Percentiles rank a stretch among this genome's conserved stretches.
These are phyloP conservation scores for Monosporascus ibericus DNA, from an alignment of 2,329 filamentous ascomycete species.

Conservation along the genomic window DNA sequence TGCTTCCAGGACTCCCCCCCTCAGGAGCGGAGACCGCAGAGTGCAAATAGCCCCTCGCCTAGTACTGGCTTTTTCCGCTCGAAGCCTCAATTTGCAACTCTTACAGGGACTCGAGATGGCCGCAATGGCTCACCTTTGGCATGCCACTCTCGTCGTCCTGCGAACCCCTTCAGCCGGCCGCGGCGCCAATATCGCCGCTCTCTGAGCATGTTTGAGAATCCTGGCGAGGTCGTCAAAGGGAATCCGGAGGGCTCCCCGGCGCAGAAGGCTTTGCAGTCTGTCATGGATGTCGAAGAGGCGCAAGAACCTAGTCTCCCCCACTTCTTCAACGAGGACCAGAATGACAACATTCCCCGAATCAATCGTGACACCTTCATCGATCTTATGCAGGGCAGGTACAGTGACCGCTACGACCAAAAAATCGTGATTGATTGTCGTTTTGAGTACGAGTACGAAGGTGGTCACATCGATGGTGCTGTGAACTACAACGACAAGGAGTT, in stretches of 20 bases:
- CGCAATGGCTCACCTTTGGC: slow-evolving; percentile 71
- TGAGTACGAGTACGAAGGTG: slow-evolving; percentile 96
- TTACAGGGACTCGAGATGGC: slow-evolving; percentile 45
- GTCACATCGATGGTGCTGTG: slow-evolving; percentile 86
- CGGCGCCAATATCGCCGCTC: slow-evolving; percentile 88
- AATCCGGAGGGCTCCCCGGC: slow-evolving; percentile 56
- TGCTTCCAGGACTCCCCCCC: slow-evolving; percentile 78
- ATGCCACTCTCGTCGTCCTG: slow-evolving; percentile 64
- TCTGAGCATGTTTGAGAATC: slow-evolving; percentile 95
- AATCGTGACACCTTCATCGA: slow-evolving; percentile 73
- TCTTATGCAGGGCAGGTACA: slow-evolving; percentile 81
- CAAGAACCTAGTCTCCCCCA: slow-evolving; percentile 74
- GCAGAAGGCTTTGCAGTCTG: slow-evolving; percentile 59
- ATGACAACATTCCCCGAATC: slow-evolving; percentile 85
- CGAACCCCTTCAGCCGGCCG: slow-evolving; percentile 66
- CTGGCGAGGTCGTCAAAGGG: slow-evolving; percentile 78
- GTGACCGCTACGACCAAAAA: slow-evolving; percentile 68
- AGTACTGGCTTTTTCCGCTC: slow-evolving; percentile 54
- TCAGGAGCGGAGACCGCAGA: slow-evolving; percentile 58
- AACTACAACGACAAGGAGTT: slow-evolving; percentile 97
- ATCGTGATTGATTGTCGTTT: slow-evolving; percentile 95
- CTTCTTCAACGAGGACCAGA: slow-evolving; percentile 72
- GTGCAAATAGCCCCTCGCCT: slow-evolving; percentile 53
- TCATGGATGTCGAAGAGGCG: slow-evolving; percentile 77
- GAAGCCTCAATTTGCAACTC: slow-evolving; percentile 59